Base-by-base conservation (phyloP, 805 yeast species). In the Starmera dryadoides region DNA sequence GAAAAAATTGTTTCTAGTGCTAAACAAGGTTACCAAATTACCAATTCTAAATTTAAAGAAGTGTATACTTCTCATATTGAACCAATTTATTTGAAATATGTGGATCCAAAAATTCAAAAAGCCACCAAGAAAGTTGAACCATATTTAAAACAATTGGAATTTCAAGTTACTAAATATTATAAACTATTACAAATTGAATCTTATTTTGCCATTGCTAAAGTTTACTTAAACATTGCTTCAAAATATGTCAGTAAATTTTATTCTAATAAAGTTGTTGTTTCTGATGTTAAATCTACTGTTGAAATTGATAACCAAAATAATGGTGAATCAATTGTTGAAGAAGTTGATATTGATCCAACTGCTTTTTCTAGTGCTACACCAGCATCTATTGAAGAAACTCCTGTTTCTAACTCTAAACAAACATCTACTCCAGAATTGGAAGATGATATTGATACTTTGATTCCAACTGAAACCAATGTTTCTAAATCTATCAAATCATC, bases 341-440 rank as follows among this genome's bases (percentile, higher is more conserved):
- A 3, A 11, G 14, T 31, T 11, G 21, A 31, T 8, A 18, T 31
- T 19, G 15, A 31, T 11, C 30, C 30, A 14, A 28, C 30, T 6
- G 30, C 6, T 6, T 28, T 28, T 28, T 28, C 30, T 15, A 28
- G 7, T 14, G 33, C 12, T 8, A 31, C 33, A 7, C 33, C 33
- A 17, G 16, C 22, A 17, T 17, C 33, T 4, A 6, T 9, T 3
- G 33, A 9, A 17, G 20, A 18, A 19, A 9, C 30, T 17, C 36
- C 28, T 23, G 37, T 21, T n/a, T 21, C 23, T 6, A 21, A 33
- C 29, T 25, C 36, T 18, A 11, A 29, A 30, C 33, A 32, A 28
- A 38, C 38, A 12, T 35, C 32, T 35, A 38, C 38, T 14, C 26
- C 33, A 22, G 40, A 39, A 2, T 36, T 40, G 40, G 43, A 39